Conservation (phyloP, 176 grass and related monocot species). For the Secale cereale region DNA sequence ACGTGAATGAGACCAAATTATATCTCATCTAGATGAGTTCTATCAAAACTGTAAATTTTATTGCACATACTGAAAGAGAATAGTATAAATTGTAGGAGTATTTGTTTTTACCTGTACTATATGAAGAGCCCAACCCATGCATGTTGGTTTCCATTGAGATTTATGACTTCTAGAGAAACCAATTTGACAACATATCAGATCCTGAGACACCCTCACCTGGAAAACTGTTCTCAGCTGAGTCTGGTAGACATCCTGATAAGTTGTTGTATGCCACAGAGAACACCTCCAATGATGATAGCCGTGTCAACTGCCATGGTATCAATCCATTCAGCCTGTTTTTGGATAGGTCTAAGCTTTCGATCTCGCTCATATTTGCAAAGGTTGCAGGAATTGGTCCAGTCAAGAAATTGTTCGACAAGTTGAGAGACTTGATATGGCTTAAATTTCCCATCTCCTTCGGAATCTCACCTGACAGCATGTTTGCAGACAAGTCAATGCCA, state of each 20-base stretch:
- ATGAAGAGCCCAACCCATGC: no score
- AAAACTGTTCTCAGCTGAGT: not conserved
- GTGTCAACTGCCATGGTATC: slow-evolving; percentile 12
- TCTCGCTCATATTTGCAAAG: not conserved
- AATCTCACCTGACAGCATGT: slow-evolving; percentile 24
- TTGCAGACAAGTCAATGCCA: slow-evolving; percentile 26
- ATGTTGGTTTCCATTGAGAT: no score
- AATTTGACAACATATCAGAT: no score
- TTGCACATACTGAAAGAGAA: no score
- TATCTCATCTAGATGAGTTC: no score
- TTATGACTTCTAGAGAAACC: no score
- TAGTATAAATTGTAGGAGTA: no score
- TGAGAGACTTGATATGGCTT: not conserved
- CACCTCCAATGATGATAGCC: not conserved
- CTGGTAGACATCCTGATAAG: slow-evolving; percentile 30
- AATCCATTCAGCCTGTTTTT: slow-evolving; percentile 11
- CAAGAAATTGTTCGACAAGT: slow-evolving; percentile 23
- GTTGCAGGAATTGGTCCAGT: slow-evolving; percentile 7
- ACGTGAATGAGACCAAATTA: no score
- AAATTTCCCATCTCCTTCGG: slow-evolving; percentile 21
- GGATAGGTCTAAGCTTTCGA: slow-evolving; percentile 40
- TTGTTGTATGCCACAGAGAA: slow-evolving; percentile 44
- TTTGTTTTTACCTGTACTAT: no score
- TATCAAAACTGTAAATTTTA: no score
- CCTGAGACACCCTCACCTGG: no score